Percentiles rank a stretch among this genome's conserved stretches.
phyloP scores from a whole-genome alignment of 495 filamentous ascomycete species.

The Neurospora sp. region DNA sequence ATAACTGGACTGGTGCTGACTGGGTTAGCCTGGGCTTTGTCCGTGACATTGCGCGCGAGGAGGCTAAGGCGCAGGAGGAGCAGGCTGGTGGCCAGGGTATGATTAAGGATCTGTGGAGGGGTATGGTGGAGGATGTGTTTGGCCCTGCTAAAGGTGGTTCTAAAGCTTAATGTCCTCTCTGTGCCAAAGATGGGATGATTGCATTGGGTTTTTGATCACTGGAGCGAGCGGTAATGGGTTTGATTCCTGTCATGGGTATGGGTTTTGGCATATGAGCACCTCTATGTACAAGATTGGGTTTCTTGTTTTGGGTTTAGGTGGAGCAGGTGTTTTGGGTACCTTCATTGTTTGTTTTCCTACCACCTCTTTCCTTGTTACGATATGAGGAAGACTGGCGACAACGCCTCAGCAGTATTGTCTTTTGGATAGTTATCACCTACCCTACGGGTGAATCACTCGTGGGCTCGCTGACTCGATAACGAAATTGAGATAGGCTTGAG shows the following conservation, averaged over 20 bases:
- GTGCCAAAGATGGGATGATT: neutral
- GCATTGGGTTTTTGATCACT: neutral
- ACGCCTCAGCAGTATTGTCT: neutral
- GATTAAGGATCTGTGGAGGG: slow-evolving; percentile 36
- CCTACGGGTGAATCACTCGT: neutral
- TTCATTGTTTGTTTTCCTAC: neutral
- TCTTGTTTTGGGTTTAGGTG: neutral
- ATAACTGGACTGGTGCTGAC: slow-evolving; percentile 35
- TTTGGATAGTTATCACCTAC: neutral
- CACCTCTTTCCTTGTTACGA: neutral
- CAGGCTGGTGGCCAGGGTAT: slow-evolving; percentile 25
- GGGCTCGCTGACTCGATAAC: neutral
- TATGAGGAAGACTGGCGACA: neutral
- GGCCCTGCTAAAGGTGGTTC: slow-evolving; percentile 4
- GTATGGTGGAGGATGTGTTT: slow-evolving; percentile 36
- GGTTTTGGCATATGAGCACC: neutral
- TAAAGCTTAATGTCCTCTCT: neutral
- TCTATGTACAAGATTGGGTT: neutral
- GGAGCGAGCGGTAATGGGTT: neutral
- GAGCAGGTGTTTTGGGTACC: neutral
- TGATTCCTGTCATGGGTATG: neutral
- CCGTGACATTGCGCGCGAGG: slow-evolving; percentile 18
- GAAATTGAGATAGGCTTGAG: neutral
- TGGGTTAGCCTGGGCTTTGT: slow-evolving; percentile 39
- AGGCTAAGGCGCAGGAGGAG: slow-evolving; percentile 6